Percentiles rank a stretch among this genome's conserved stretches.
These are phyloP conservation scores for Apiospora aurea DNA, from an alignment of 2,329 filamentous ascomycete species.

Conservation along the genomic window DNA sequence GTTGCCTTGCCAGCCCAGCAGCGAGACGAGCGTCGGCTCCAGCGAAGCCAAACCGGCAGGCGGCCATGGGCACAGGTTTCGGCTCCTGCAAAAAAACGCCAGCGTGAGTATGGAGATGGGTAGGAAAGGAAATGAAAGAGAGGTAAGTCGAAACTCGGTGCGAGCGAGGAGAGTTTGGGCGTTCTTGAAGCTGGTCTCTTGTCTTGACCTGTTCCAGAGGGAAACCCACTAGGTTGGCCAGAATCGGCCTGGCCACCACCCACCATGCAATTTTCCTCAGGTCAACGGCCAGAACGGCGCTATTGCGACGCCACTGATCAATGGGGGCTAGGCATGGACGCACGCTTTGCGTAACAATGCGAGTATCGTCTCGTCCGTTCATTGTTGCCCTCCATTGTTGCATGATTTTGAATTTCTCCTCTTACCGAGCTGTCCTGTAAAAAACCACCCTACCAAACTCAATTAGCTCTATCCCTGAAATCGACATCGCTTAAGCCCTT, in stretches of 20 bases:
- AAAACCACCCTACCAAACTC: slow-evolving; percentile 17
- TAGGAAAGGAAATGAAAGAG: slow-evolving; percentile 9
- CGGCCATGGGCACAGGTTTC: not conserved
- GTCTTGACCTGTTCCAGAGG: not conserved
- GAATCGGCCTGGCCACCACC: not conserved
- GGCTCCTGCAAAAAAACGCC: not conserved
- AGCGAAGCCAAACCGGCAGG: not conserved
- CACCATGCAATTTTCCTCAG: slow-evolving; percentile 16
- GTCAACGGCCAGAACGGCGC: not conserved
- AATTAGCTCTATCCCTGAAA: slow-evolving; percentile 5
- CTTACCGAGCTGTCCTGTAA: not conserved
- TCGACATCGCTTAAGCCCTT: not conserved
- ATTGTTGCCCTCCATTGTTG: not conserved
- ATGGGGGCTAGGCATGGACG: not conserved
- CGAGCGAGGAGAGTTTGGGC: slow-evolving; percentile 15
- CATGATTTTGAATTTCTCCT: slow-evolving; percentile 17
- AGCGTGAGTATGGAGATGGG: not conserved
- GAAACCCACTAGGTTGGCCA: slow-evolving; percentile 9
- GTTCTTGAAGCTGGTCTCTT: slow-evolving; percentile 16
- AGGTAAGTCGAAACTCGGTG: not conserved
- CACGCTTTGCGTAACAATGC: slow-evolving; percentile 9
- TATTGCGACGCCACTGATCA: slow-evolving; percentile 16
- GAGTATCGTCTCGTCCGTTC: slow-evolving; percentile 8
- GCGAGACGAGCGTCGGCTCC: not conserved
- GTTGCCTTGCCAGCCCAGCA: slow-evolving; percentile 3